Evolutionary conservation across 495 filamentous ascomycete genomes (phyloP).

Genomic region (Hypoxylon crocopeplum): DNA sequence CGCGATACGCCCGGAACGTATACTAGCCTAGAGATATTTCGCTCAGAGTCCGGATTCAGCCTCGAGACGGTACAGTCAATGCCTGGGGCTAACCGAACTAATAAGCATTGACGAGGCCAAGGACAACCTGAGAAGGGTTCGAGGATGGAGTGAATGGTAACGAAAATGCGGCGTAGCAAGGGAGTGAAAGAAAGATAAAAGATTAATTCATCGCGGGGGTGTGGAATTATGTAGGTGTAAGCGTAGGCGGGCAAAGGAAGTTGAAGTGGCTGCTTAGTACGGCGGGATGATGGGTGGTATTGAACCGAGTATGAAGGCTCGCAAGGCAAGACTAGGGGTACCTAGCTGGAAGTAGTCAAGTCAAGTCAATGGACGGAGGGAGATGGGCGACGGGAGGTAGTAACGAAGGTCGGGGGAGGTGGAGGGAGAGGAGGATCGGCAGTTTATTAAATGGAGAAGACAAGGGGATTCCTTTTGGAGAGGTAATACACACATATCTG

Average conservation of each 20-base stretch:
- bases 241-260: conserved; percentile 1
- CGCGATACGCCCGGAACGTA: neutral
- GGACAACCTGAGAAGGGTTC: neutral
- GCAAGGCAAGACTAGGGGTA: conserved; percentile 1
- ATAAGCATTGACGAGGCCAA: neutral
- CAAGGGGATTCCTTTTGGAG: conserved; percentile 12
- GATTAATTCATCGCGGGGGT: conserved; percentile 8
- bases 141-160: conserved; percentile 1
- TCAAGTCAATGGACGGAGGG: neutral
- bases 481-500: too few species aligned
- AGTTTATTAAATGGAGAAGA: conserved; percentile 29
- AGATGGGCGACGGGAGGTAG: conserved; percentile 4
- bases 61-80: neutral
- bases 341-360: too few species aligned
- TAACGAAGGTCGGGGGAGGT: neutral
- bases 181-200: conserved; percentile 16
- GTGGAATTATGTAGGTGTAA: conserved; percentile 14
- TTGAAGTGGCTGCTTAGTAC: conserved; percentile 6
- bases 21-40: neutral
- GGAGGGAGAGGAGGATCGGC: conserved; percentile 26
- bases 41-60: neutral
- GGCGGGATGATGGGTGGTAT: conserved; percentile 2
- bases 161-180: conserved; percentile 10
- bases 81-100: neutral
- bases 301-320: neutral